Percentiles rank a stretch among this genome's conserved stretches.
These are phyloP conservation scores for Fonsecaea multimorphosa DNA, from an alignment of 2,329 filamentous ascomycete genomes.

Conservation along the genomic window DNA sequence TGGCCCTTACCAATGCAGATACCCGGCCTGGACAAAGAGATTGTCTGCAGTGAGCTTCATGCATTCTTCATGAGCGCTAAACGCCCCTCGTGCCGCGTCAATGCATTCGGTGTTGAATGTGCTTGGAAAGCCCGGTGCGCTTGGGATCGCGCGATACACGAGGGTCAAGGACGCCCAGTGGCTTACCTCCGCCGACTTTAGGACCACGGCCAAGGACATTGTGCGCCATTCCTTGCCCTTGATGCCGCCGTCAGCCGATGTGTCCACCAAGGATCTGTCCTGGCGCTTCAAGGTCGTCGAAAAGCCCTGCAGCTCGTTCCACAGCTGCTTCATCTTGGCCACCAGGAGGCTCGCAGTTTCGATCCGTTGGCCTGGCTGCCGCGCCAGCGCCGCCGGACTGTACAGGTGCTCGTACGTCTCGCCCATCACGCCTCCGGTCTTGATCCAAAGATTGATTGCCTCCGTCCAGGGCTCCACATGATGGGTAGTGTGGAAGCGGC, in stretches of 20 bases:
- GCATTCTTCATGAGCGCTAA: background rate
- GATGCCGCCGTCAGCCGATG: background rate
- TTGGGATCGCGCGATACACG: background rate
- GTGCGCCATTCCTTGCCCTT: background rate
- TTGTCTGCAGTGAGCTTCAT: background rate
- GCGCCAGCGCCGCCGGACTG: slow-evolving; percentile 3
- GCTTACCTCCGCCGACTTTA: background rate
- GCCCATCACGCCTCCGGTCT: background rate
- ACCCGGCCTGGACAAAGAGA: background rate
- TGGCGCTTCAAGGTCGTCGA: background rate
- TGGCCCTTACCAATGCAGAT: slow-evolving; percentile 8
- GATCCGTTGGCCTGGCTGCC: background rate
- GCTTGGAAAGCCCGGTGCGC: background rate
- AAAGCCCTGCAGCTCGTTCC: background rate
- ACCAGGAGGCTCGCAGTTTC: background rate
- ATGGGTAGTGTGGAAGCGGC: background rate
- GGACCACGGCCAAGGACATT: background rate
- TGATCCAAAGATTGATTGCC: background rate
- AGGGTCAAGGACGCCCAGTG: background rate
- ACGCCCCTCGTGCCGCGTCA: background rate
- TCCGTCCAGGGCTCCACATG: background rate
- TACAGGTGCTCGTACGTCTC: slow-evolving; percentile 1
- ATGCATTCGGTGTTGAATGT: background rate
- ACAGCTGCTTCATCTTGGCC: background rate
- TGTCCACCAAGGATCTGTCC: background rate